These are phyloP conservation scores for Sphagnurus paluster DNA, from an alignment of 1,284 basidiomycete species.

Conservation along the genomic window DNA sequence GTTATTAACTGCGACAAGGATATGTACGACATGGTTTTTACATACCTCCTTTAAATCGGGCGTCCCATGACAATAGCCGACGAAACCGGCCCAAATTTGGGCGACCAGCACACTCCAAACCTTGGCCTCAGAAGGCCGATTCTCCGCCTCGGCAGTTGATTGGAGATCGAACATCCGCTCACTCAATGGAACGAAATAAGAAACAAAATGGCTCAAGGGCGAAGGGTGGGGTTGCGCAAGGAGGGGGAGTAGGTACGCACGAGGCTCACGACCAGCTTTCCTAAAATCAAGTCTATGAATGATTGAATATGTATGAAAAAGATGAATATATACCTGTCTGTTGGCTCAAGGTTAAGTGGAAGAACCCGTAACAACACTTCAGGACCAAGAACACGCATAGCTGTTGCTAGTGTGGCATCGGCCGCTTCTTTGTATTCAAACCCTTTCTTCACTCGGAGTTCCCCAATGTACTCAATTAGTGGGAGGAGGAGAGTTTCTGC, in stretches of 20 bases:
- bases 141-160: slow-evolving; percentile 70
- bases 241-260: slow-evolving; percentile 92
- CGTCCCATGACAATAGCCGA: slow-evolving; percentile 75
- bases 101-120: slow-evolving; percentile 91
- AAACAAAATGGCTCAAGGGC: slow-evolving; percentile 82
- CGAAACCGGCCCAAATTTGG: slow-evolving; percentile 92
- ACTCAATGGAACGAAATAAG: slow-evolving; percentile 91
- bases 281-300: slow-evolving; percentile 33
- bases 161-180: slow-evolving; percentile 92
- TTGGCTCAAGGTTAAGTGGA: slow-evolving; percentile 86
- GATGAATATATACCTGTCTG: slow-evolving; percentile 60
- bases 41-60: slow-evolving; percentile 56
- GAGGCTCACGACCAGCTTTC: slow-evolving; percentile 62
- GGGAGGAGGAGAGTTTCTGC: slow-evolving; percentile 75
- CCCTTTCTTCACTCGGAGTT: slow-evolving; percentile 73
- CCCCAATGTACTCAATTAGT: slow-evolving; percentile 75
- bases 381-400: slow-evolving; percentile 88
- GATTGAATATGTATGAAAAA: background rate
- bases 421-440: slow-evolving; percentile 93
- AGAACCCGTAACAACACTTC: slow-evolving; percentile 73
- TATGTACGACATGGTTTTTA: background rate
- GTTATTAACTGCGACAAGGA: slow-evolving; percentile 9
- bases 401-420: slow-evolving; percentile 79
- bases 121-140: slow-evolving; percentile 83
- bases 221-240: slow-evolving; percentile 84